Base-by-base conservation (phyloP, 306 rosid species). In the Cucurbita argyrosperma region DNA sequence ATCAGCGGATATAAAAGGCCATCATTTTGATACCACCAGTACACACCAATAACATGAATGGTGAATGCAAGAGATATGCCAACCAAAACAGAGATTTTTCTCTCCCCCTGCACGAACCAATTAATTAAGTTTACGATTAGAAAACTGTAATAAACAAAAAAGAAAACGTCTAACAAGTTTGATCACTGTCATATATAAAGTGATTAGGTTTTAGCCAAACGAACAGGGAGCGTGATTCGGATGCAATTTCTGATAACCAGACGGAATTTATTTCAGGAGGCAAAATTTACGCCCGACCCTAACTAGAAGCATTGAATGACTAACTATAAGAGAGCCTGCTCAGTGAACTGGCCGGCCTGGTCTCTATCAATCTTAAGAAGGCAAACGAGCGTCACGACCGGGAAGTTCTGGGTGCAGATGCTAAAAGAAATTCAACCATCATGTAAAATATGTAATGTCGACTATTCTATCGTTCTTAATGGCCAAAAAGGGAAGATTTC, bases 11-110 rank as follows among this genome's bases (percentile, higher is more conserved):
- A 87, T 79, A 94, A 65, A 30, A 91, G 87, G 82, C 91, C 92
- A 74, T 87, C 97, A 80, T 94, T 89, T 82, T 88, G 96, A 85
- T 83, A 94, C 97, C 97, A 94, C 99, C 99, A 94, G 80, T 94
- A 94, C 63, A 94, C 90, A 56, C 85, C 89, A 83, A 89, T 79
- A 70, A 94, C 91, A 49, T 94, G 99, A 74, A 85, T 77, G 10
- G 87, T 71, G 76, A 94, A 94, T 72, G 90, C 97, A 79, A 94
- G 76, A 78, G 96, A 76, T 73, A 94, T 88, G 79, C 88, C 80
- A 57, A 88, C 74, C 72, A 94, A 84, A 73, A 94, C 80, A 45
- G 89, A 83, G 9, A 89, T 71, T 77, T 88, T 94, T 83, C 99
- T 94, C 86, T 94, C 99, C 69, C 99, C 99, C 99, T 94, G 91